phyloP scores from a whole-genome alignment of 2,329 filamentous ascomycete species.

The Thielaviopsis euricoi region DNA sequence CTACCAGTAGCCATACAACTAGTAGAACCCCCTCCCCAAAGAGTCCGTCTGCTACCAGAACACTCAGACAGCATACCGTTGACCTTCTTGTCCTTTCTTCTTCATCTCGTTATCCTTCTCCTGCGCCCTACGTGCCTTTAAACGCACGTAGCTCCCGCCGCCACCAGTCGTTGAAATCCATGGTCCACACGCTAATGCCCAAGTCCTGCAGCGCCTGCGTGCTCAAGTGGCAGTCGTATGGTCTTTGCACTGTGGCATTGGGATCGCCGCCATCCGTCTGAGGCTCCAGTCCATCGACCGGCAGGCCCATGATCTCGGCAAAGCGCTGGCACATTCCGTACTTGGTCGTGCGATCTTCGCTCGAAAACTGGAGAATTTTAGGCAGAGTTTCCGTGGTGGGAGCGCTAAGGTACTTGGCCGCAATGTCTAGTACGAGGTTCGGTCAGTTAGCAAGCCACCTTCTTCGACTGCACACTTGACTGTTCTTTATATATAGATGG shows the following conservation, averaged over 20 bases:
- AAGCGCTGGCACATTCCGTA: conserved; percentile 73
- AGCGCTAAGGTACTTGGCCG: conserved; percentile 46
- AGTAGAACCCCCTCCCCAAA: background rate
- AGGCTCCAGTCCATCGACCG: conserved; percentile 49
- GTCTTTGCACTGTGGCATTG: conserved; percentile 55
- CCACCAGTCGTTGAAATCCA: conserved; percentile 74
- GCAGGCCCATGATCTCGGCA: conserved; percentile 62
- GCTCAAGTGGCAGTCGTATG: conserved; percentile 78
- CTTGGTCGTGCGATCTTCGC: conserved; percentile 75
- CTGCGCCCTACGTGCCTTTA: conserved; percentile 16
- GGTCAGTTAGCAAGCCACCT: background rate
- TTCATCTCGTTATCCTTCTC: background rate
- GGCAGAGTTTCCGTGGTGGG: conserved; percentile 40
- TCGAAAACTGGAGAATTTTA: conserved; percentile 64
- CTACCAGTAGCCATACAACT: too few relatives aligned
- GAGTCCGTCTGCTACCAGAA: background rate
- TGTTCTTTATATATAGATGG: too few relatives aligned
- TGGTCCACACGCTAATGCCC: conserved; percentile 56
- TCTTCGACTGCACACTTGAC: too few relatives aligned
- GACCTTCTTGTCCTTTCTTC: background rate
- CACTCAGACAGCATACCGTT: background rate
- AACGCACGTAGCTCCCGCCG: conserved; percentile 44
- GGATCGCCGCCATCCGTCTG: conserved; percentile 59
- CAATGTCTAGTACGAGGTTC: conserved; percentile 37
- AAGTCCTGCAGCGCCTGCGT: conserved; percentile 56